Percentiles rank a stretch among this genome's conserved stretches.
Conservation (phyloP, 768 basidiomycete species). For the Cystofilobasidium capitatum region DNA sequence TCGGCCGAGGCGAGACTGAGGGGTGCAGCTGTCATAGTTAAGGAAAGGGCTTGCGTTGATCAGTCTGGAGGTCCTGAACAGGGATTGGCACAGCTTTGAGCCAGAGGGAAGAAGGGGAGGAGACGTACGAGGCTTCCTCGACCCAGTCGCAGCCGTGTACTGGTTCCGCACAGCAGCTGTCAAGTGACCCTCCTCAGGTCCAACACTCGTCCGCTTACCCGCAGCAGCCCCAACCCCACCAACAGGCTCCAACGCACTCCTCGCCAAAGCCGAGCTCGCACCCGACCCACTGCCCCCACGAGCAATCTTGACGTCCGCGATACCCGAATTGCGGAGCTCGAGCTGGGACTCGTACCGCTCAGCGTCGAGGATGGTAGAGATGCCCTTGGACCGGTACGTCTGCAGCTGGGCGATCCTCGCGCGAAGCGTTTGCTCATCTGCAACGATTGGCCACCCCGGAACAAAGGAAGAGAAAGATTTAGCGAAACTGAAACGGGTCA, state of each 20-base stretch:
- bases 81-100: background rate
- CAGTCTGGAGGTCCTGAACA: background rate
- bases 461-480: background rate
- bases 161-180: background rate
- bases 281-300: conserved; percentile 2
- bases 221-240: background rate
- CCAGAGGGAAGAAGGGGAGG: too few relatives aligned
- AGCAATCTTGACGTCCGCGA: background rate
- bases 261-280: background rate
- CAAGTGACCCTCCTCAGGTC: background rate
- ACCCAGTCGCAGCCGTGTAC: conserved; percentile 1
- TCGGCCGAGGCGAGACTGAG: conserved; percentile 86
- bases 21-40: conserved; percentile 40
- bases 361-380: conserved; percentile 75
- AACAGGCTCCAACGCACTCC: background rate
- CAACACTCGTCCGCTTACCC: background rate
- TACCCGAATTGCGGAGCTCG: conserved; percentile 32
- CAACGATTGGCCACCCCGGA: background rate
- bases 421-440: conserved; percentile 79
- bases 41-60: background rate
- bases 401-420: conserved; percentile 87
- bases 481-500: background rate
- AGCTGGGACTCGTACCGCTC: conserved; percentile 73
- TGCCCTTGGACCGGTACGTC: conserved; percentile 73
- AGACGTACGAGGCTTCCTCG: conserved; percentile 24